phyloP scores from a whole-genome alignment of 352 stramenopile species.

The Phytophthora colocasiae region DNA sequence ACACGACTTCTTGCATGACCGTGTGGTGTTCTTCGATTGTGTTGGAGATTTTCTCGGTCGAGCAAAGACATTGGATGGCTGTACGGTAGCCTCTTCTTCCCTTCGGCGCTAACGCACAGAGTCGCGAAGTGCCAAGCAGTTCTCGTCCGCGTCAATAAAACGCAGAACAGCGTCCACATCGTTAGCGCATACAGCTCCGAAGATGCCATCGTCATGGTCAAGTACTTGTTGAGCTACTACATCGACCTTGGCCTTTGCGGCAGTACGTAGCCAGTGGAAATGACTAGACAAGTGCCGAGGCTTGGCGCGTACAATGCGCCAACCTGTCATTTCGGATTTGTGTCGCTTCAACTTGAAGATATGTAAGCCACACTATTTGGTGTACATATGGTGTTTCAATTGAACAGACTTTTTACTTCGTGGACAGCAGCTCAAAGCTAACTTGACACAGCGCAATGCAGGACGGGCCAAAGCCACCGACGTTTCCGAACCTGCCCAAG shows the following conservation, averaged over 20 bases:
- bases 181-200: slow-evolving; percentile 58
- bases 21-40: slow-evolving; percentile 36
- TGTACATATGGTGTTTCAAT: not conserved
- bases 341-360: slow-evolving; percentile 20
- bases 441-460: slow-evolving; percentile 17
- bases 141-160: slow-evolving; percentile 43
- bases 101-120: slow-evolving; percentile 52
- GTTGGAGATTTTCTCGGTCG: slow-evolving; percentile 51
- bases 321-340: not conserved
- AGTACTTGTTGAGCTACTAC: slow-evolving; percentile 69
- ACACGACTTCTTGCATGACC: slow-evolving; percentile 36
- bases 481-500: slow-evolving; percentile 64
- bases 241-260: slow-evolving; percentile 44
- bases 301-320: slow-evolving; percentile 22
- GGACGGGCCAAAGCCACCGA: slow-evolving; percentile 36
- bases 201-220: slow-evolving; percentile 66
- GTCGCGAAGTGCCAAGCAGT: slow-evolving; percentile 52
- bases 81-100: slow-evolving; percentile 46
- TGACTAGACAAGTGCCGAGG: slow-evolving; percentile 21
- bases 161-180: slow-evolving; percentile 31
- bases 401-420: slow-evolving; percentile 7
- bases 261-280: slow-evolving; percentile 31
- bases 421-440: slow-evolving; percentile 13
- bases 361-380: slow-evolving; percentile 5
- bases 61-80: slow-evolving; percentile 69